Base-by-base conservation (phyloP, 2,329 filamentous ascomycete species). In the Pestalotiopsis sp. region DNA sequence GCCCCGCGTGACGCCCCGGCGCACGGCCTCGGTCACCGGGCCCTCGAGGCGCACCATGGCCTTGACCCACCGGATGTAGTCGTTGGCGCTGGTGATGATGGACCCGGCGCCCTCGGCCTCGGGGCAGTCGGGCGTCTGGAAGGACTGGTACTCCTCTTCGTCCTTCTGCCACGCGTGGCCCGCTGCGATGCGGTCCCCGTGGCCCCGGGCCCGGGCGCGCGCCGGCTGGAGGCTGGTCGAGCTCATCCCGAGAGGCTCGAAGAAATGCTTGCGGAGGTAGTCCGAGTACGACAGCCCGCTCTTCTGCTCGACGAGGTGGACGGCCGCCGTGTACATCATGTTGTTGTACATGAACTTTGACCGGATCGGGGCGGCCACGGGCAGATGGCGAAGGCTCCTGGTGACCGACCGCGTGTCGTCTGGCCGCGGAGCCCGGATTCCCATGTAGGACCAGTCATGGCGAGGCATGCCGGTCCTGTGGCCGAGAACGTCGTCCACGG, bases 61-160 rank as follows among this genome's bases (percentile, higher is more conserved):
- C 26, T 69, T 69, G 3, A 73, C 71, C 73, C 74, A 75, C 65
- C 69, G 70, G 58, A 75, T 69, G 35, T 69, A 70, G 66, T 75
- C 74, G 13, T 73, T 70, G 13, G 66, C 74, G 69, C 70, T 73
- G n/a, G 73, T 71, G 6, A 75, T 65, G 55, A 75, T 69, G 0
- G 69, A 74, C 11, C 73, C 73, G 0, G 74, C 74, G 1, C 74
- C 74, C 56, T 74, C 70, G 13, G n/a, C 68, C 39, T 73, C 73
- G 1, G 68, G 66, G 4, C 48, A 62, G 3, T 73, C 66, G 2
- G 40, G 39, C 4, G 40, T 35, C 20, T 64, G 62, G 20, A 73
- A 70, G 1, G 39, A 64, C 0, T 17, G 30, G 26, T 72, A 72
- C 4, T 38, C 10, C n/a, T 62, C 67, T 2, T 20, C 44, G 11